Percentiles rank a stretch among this genome's conserved stretches.
Evolutionary conservation across 176 grass and related monocot genomes (phyloP).

Genomic region (Chrysopogon serrulatus): DNA sequence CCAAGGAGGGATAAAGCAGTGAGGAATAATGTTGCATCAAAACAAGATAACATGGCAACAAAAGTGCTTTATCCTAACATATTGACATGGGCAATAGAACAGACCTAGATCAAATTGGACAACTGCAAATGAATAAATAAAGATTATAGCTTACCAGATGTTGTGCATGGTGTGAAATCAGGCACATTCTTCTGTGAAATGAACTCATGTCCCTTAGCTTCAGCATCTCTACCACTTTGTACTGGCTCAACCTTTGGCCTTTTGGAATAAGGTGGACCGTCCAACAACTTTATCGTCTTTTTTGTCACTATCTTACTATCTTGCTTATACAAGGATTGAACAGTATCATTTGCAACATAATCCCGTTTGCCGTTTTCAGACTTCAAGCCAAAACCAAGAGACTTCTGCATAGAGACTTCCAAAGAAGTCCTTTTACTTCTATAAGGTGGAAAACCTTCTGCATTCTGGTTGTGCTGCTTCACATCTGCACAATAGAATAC

Average conservation of each 20-base stretch:
- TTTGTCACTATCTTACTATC: slow-evolving; percentile 47
- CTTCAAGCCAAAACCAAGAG: slow-evolving; percentile 48
- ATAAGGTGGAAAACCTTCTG: slow-evolving; percentile 45
- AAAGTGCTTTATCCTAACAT: neutral
- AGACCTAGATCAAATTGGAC: slow-evolving; percentile 7
- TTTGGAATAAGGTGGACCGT: slow-evolving; percentile 59
- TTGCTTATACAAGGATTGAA: slow-evolving; percentile 58
- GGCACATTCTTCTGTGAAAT: slow-evolving; percentile 36
- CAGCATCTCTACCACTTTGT: slow-evolving; percentile 37
- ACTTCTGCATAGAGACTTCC: slow-evolving; percentile 43
- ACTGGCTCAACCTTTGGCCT: slow-evolving; percentile 68
- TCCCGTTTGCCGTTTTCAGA: slow-evolving; percentile 49
- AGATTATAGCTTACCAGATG: slow-evolving; percentile 38
- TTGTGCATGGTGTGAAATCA: slow-evolving; percentile 33
- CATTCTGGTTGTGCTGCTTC: slow-evolving; percentile 52
- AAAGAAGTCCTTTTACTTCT: slow-evolving; percentile 47
- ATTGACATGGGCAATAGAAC: neutral
- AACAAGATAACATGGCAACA: slow-evolving; percentile 1
- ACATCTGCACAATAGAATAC: slow-evolving; percentile 65
- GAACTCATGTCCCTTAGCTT: slow-evolving; percentile 41
- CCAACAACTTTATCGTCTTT: slow-evolving; percentile 73
- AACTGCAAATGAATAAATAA: slow-evolving; percentile 8
- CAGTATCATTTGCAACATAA: slow-evolving; percentile 46
- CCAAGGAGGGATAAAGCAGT: neutral
- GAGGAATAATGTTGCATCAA: neutral